Evolutionary conservation across 345 rosid genomes (phyloP).

Genomic region (Rhizophora apiculata): DNA sequence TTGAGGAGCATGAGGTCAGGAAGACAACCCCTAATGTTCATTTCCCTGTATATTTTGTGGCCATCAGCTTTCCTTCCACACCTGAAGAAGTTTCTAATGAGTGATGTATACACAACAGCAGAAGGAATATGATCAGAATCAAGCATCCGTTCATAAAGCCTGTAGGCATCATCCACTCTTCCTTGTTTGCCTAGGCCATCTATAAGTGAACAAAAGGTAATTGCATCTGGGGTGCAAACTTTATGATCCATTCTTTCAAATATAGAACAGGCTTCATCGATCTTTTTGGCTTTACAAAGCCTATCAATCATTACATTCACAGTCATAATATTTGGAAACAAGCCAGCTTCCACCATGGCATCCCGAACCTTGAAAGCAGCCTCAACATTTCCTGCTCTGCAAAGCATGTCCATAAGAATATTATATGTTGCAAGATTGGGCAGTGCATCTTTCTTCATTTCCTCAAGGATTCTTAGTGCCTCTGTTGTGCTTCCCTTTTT

Average conservation of each 20-base stretch:
- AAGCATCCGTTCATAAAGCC: conserved; percentile 80
- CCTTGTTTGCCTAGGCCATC: conserved; percentile 90
- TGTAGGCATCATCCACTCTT: conserved; percentile 85
- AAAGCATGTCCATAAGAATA: conserved; percentile 75
- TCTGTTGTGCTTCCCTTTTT: conserved; percentile 59
- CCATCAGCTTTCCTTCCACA: conserved; percentile 86
- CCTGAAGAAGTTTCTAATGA: conserved; percentile 77
- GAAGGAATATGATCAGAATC: conserved; percentile 56
- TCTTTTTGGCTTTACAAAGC: conserved; percentile 80
- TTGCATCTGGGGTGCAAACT: conserved; percentile 66
- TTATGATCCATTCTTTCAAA: conserved; percentile 75
- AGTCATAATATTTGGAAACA: conserved; percentile 82
- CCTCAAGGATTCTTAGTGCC: conserved; percentile 68
- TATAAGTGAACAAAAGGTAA: conserved; percentile 86
- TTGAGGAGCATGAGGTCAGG: conserved; percentile 82
- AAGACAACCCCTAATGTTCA: conserved; percentile 55
- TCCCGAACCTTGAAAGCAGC: conserved; percentile 64
- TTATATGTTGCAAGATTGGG: conserved; percentile 80
- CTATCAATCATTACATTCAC: conserved; percentile 91
- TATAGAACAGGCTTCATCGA: conserved; percentile 75
- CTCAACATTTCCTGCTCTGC: conserved; percentile 66
- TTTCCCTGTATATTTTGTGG: conserved; percentile 89
- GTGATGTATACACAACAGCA: conserved; percentile 74
- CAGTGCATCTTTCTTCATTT: conserved; percentile 78
- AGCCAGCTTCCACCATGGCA: conserved; percentile 77